A percentile compares a stretch with the other conserved stretches of the same genome.
Evolutionary conservation across 495 filamentous ascomycete genomes (phyloP).

Genomic region (Trichoderma orchidacearum): DNA sequence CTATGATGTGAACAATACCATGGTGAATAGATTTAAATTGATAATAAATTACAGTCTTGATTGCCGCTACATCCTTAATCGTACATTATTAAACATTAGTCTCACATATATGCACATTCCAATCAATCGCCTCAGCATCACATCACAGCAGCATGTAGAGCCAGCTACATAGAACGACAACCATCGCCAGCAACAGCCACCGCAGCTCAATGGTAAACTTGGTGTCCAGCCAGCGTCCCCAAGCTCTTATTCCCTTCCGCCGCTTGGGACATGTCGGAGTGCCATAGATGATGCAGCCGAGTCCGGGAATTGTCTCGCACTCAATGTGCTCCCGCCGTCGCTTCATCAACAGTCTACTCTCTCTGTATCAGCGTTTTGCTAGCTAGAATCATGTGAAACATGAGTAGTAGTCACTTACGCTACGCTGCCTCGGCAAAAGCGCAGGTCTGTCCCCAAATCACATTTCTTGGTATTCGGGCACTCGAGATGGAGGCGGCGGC

Average conservation of each 20-base stretch:
- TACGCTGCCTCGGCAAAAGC: conserved; percentile 38
- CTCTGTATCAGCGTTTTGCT: neutral
- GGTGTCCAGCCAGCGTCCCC: conserved; percentile 21
- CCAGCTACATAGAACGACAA: conserved; percentile 14
- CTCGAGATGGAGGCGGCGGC: conserved; percentile 35
- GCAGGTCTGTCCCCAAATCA: conserved; percentile 35
- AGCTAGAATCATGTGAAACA: neutral
- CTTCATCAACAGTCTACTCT: conserved; percentile 33
- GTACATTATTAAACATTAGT: no score
- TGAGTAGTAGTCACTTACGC: conserved; percentile 15
- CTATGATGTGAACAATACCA: no score
- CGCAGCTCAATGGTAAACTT: conserved; percentile 17
- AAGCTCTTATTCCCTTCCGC: conserved; percentile 13
- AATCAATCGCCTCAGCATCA: no score
- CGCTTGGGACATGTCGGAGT: conserved; percentile 26
- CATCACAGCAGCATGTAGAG: neutral
- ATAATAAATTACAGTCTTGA: no score
- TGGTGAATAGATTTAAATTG: no score
- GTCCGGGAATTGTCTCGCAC: conserved; percentile 35
- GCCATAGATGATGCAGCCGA: conserved; percentile 38
- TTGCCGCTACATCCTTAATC: no score
- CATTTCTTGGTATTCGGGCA: conserved; percentile 34
- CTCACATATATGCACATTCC: no score
- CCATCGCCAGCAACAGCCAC: conserved; percentile 16
- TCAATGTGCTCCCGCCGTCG: conserved; percentile 37